phyloP scores from a whole-genome alignment of 495 filamentous ascomycete species.

The Hypoxylon perforatum region DNA sequence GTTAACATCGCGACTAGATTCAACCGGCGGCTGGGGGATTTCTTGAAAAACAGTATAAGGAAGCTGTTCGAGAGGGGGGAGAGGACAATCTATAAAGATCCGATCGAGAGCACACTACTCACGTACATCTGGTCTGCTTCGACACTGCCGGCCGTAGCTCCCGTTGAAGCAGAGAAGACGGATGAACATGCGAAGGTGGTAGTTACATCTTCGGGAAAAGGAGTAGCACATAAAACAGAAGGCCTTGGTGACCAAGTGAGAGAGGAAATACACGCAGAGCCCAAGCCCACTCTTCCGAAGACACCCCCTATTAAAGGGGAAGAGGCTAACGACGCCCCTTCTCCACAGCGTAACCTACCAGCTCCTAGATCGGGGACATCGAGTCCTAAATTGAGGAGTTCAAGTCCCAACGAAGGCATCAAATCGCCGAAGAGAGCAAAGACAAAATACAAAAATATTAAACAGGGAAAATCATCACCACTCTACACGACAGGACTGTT shows the following conservation, averaged over 20 bases:
- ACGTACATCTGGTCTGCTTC: constrained; percentile 29
- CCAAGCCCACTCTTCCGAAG: not conserved
- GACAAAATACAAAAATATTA: constrained; percentile 7
- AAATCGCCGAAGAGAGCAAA: constrained; percentile 4
- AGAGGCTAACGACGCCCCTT: too few relatives aligned
- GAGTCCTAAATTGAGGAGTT: too few relatives aligned
- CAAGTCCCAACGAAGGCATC: not conserved
- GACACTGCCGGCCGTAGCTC: constrained; percentile 6
- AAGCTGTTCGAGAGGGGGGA: constrained; percentile 4
- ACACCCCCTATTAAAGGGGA: not conserved
- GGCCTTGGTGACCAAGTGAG: not conserved
- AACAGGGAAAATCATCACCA: constrained; percentile 26
- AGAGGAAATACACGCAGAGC: not conserved
- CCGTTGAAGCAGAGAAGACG: not conserved
- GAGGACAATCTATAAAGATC: constrained; percentile 8
- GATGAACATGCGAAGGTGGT: constrained; percentile 4
- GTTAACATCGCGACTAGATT: constrained; percentile 32
- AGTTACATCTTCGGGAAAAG: not conserved
- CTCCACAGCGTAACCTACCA: not conserved
- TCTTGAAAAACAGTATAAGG: constrained; percentile 21
- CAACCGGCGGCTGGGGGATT: constrained; percentile 14
- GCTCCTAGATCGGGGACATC: not conserved
- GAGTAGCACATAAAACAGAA: not conserved
- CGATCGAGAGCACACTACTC: constrained; percentile 41
- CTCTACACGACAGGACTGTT: constrained; percentile 33